These are phyloP conservation scores for Aspergillus saccharolyticus DNA, from an alignment of 495 filamentous ascomycete species.

Conservation along the genomic window DNA sequence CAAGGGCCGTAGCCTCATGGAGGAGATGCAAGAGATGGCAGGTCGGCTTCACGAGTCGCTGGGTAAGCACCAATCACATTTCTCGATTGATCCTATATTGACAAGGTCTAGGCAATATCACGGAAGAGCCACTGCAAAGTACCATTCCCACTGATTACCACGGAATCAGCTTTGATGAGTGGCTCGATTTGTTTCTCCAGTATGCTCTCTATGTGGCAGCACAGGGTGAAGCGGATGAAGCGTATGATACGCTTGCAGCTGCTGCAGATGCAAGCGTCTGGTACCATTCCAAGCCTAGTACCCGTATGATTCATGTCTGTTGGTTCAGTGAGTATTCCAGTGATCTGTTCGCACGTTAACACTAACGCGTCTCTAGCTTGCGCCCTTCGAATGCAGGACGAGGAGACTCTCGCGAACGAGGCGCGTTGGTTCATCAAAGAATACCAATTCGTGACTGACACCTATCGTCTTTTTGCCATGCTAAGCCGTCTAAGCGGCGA, in stretches of 20 bases:
- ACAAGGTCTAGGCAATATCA: slow-evolving; percentile 15
- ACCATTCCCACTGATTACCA: slow-evolving; percentile 62
- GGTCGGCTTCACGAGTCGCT: slow-evolving; percentile 52
- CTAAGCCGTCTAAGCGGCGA: slow-evolving; percentile 59
- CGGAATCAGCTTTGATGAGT: slow-evolving; percentile 71
- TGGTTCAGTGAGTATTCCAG: slow-evolving; percentile 59
- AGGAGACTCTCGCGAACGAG: slow-evolving; percentile 58
- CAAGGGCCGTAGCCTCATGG: slow-evolving; percentile 33
- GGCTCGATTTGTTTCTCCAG: slow-evolving; percentile 87
- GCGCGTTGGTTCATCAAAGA: slow-evolving; percentile 83
- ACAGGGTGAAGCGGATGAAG: slow-evolving; percentile 50
- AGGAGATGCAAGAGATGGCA: slow-evolving; percentile 66
- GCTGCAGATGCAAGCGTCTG: slow-evolving; percentile 75
- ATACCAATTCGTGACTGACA: slow-evolving; percentile 77
- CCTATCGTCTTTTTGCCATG: slow-evolving; percentile 74
- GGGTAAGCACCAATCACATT: slow-evolving; percentile 34
- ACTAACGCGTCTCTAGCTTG: slow-evolving; percentile 52
- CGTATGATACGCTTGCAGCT: slow-evolving; percentile 71
- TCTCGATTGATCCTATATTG: slow-evolving; percentile 3
- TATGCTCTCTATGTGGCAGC: slow-evolving; percentile 72
- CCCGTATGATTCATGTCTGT: slow-evolving; percentile 71
- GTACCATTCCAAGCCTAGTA: slow-evolving; percentile 57
- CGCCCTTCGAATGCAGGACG: slow-evolving; percentile 72
- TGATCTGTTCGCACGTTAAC: background rate
- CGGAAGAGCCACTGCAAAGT: slow-evolving; percentile 27